A percentile compares a stretch with the other conserved stretches of the same genome.
Evolutionary conservation across 2,329 filamentous ascomycete species (phyloP).

Genomic region (Colletotrichum lini): DNA sequence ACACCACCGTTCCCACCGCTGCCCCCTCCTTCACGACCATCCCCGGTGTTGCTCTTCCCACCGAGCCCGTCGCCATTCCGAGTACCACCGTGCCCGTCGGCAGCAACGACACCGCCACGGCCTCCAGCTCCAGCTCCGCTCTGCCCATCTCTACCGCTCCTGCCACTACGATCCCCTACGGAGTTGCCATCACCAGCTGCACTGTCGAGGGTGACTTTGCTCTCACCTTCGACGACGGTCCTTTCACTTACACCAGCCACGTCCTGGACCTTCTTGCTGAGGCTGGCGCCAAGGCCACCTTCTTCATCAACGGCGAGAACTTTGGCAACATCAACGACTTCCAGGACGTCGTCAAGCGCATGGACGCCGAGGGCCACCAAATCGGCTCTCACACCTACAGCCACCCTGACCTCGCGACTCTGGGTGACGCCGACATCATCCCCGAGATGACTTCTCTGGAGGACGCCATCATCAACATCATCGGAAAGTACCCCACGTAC

Average conservation of each 20-base stretch:
- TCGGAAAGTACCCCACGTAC: slow-evolving; percentile 59
- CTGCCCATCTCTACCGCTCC: slow-evolving; percentile 49
- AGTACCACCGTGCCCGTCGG: slow-evolving; percentile 33
- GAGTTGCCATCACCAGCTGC: slow-evolving; percentile 53
- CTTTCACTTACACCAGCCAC: slow-evolving; percentile 57
- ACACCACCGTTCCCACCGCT: slow-evolving; percentile 28
- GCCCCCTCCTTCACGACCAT: slow-evolving; percentile 28
- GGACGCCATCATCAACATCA: slow-evolving; percentile 59
- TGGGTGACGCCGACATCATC: slow-evolving; percentile 51
- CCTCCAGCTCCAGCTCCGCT: not conserved
- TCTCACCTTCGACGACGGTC: slow-evolving; percentile 65
- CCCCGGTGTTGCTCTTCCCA: slow-evolving; percentile 34
- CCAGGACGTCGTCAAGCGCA: slow-evolving; percentile 56
- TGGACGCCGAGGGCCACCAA: slow-evolving; percentile 60
- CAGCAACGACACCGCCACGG: slow-evolving; percentile 35
- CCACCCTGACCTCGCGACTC: slow-evolving; percentile 58
- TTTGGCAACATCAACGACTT: slow-evolving; percentile 57
- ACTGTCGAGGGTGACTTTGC: slow-evolving; percentile 55
- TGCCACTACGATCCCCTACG: slow-evolving; percentile 50
- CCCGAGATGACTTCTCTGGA: slow-evolving; percentile 62
- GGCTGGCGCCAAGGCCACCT: slow-evolving; percentile 54
- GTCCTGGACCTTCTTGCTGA: slow-evolving; percentile 57
- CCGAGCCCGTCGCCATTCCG: slow-evolving; percentile 21
- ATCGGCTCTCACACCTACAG: slow-evolving; percentile 57
- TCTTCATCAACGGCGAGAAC: slow-evolving; percentile 61